Evolutionary conservation across 1,284 basidiomycete genomes (phyloP), one percentile per base, ranked within the genome.

Genomic region (Gymnopus androsaceus): DNA sequence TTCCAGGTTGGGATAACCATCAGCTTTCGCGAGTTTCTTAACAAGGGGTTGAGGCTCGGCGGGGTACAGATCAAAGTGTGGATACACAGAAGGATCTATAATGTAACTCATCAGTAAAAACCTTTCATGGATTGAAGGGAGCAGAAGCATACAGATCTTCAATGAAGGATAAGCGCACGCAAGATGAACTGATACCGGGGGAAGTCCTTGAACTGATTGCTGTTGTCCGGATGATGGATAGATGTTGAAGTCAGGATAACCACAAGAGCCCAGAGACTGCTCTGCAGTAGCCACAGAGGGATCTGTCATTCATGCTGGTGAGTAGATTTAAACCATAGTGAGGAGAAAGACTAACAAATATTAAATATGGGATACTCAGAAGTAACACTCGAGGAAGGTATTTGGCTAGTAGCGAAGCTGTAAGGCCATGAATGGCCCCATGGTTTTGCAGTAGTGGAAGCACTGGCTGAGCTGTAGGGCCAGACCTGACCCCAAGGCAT

Each of bases 11-110:
- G 54, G 54, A 41, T 47, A 51, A 8, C 49, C 40, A 12, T 28
- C n/a, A 4, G 19, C 36, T n/a, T n/a, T n/a, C n/a, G n/a, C n/a
- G n/a, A n/a, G n/a, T n/a, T n/a, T n/a, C n/a, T n/a, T n/a, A n/a
- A n/a, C n/a, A n/a, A n/a, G n/a, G 14, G 34, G 15, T 48, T 44
- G 59, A 58, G 59, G n/a, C 46, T 2, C 53, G 23, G 49, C 57
- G 4, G 80, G 78, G 49, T 81, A 81, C 31, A 81, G 62, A 33
- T 79, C 73, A 37, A 81, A 72, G 64, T 71, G 59, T 51, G 80
- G 79, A 60, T 81, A 81, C 8, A 68, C 69, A 9, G 70, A 57
- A 15, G 68, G 65, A 60, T 78, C 80, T 78, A 17, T 30, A 30
- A 30, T 5, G 52, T 12, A n/a, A 41, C 25, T n/a, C 21, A 49